Base-by-base conservation (phyloP, 352 stramenopile genomes). In the Globisporangium spinosum region DNA sequence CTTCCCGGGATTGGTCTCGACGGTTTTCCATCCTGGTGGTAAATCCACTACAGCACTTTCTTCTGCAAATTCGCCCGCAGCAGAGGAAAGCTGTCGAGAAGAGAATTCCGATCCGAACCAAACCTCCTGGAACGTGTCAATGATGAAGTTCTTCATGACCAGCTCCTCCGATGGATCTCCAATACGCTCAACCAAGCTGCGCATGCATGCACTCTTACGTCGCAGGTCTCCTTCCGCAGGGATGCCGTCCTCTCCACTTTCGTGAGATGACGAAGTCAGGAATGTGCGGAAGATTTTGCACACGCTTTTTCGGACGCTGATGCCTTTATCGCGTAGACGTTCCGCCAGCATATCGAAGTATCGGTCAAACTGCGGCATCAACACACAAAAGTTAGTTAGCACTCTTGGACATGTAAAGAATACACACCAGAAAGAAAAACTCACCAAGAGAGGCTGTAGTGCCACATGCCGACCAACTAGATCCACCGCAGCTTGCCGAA, bases 221-320 rank as follows among this genome's bases (percentile, higher is more conserved):
- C 65, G 76, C 43, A 91, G 54, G 20, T 88, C 74, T 70, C 72
- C 56, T 27, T 76, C 72, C 0, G 71, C 71, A 2, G 68, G 40
- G 3, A 55, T 49, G 2, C 35, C 55, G n/a, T 68, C 64, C 2
- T 61, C 61, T 20, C 51, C 59, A 22, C 57, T 49, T 2, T 70
- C 54, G 7, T 47, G 27, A 12, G 54, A 20, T 20, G 63, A 60
- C 32, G 64, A 70, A 0, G 74, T 78, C 63, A 90, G 60, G 53
- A 83, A 87, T 2, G 49, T 49, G 43, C 85, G 82, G 56, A 95
- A 90, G 35, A 94, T 93, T 61, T 87, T 92, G 69, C 89, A 93
- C 13, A 94, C 87, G 43, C 80, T 92, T 70, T 93, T 95, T 13
- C 89, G 82, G 25, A 96, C 89, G 69, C 87, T 95, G 56, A 94